Base-by-base conservation (phyloP, 164 flowering plant species). In the Vitis riparia region DNA sequence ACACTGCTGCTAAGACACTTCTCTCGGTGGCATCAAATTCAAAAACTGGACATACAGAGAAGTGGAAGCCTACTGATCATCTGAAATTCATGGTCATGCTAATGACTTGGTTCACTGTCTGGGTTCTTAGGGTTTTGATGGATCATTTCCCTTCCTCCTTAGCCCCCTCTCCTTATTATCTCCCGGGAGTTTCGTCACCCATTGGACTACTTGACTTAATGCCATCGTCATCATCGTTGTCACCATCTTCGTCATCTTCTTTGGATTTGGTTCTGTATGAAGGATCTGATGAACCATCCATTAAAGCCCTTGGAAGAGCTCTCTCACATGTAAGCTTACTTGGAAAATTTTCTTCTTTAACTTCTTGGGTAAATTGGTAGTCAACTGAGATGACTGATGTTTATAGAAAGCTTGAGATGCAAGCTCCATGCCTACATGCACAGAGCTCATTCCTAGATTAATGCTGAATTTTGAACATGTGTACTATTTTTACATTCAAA, bases 61-160 rank as follows among this genome's bases (percentile, higher is more conserved):
- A 56, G 44, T 87, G 91, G 91, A 75, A 62, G 68, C 63, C 76
- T 11, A 8, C 32, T 0, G 89, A 82, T 57, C 89, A 85, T 58
- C 29, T 84, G 44, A 69, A 81, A 17, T 85, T 80, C 74, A 75
- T 85, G 84, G 12, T 77, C 53, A 85, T 85, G 87, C 60, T 85
- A 11, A 75, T 69, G 77, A 79, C 76, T 16, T 85, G 89, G 89
- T 5, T 84, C 19, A 77, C 86, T 3, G 76, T 84, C 1, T 84
- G 91, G 91, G 75, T 81, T 11, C 85, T 87, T 17, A 71, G 83
- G 66, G 76, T 82, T 52, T 27, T 87, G 59, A 79, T 85, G 81
- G 88, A 87, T 53, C 63, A 79, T 73, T 52, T 83, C 49, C 91
- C 89, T 57, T 51, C 13, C 30, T 59, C 77, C 5, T 2, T 77